Conservation (phyloP, 1,139 yeast genomes). For the Candida dubliniensis region DNA sequence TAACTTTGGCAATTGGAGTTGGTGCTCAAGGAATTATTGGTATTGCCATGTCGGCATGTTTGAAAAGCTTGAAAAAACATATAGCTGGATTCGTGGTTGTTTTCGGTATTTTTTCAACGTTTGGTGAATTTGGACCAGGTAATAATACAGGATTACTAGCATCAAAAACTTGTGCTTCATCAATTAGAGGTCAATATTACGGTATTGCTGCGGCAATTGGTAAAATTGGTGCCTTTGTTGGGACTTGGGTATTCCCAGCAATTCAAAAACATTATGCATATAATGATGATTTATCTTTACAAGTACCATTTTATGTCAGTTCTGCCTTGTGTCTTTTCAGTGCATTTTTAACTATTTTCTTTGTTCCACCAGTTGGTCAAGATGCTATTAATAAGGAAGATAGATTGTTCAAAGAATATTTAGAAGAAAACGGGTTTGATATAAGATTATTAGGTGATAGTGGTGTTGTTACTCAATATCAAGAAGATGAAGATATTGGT, state of each 20-base stretch:
- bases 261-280: slow-evolving; percentile 40
- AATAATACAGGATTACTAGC: slow-evolving; percentile 87
- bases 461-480: neutral
- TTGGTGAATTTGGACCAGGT: slow-evolving; percentile 95
- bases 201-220: slow-evolving; percentile 90
- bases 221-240: slow-evolving; percentile 88
- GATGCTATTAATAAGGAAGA: slow-evolving; percentile 82
- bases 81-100: slow-evolving; percentile 79
- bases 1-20: slow-evolving; percentile 70
- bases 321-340: slow-evolving; percentile 74
- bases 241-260: slow-evolving; percentile 83
- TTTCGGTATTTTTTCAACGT: slow-evolving; percentile 79
- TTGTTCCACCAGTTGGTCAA: slow-evolving; percentile 80
- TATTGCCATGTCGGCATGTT: slow-evolving; percentile 80
- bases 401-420: slow-evolving; percentile 62
- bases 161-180: slow-evolving; percentile 83
- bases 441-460: slow-evolving; percentile 43
- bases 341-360: slow-evolving; percentile 66
- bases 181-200: slow-evolving; percentile 87
- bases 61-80: slow-evolving; percentile 53
- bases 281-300: slow-evolving; percentile 49
- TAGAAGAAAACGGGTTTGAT: slow-evolving; percentile 60
- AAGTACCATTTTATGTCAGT: slow-evolving; percentile 81
- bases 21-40: slow-evolving; percentile 75
- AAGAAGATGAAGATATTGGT: neutral